phyloP scores from a whole-genome alignment of 176 grass and related monocot genomes.

The Eleusine coracana region DNA sequence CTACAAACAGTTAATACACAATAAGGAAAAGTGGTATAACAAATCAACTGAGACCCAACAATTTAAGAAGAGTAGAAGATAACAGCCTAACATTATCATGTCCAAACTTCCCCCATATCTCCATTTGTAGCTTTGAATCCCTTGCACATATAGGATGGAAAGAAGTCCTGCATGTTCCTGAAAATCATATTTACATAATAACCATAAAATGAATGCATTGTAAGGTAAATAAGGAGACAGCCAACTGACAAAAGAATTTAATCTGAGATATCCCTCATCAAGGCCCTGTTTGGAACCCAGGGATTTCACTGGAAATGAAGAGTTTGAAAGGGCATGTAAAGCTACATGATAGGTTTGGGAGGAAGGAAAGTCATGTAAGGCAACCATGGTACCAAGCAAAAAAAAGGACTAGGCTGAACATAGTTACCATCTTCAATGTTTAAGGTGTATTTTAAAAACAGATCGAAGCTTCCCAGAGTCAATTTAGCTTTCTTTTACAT shows the following conservation, averaged over 20 bases:
- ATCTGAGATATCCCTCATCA: background rate
- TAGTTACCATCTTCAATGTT: background rate
- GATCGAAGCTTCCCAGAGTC: background rate
- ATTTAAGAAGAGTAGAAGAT: slow-evolving; percentile 23
- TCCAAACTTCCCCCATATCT: slow-evolving; percentile 95
- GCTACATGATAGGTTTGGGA: background rate
- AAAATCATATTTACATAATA: slow-evolving; percentile 32
- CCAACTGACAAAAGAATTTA: background rate
- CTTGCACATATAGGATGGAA: slow-evolving; percentile 98
- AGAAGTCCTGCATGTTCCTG: slow-evolving; percentile 90
- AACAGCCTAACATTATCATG: slow-evolving; percentile 73
- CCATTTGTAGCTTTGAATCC: slow-evolving; percentile 86
- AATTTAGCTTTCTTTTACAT: background rate
- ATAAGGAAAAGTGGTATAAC: slow-evolving; percentile 27
- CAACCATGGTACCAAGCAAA: background rate
- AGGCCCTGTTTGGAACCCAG: background rate
- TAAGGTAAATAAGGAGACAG: background rate
- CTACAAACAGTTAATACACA: slow-evolving; percentile 44
- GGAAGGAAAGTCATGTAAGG: background rate
- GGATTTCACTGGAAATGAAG: background rate
- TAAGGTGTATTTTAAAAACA: background rate
- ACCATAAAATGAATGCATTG: background rate
- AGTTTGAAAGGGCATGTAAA: background rate
- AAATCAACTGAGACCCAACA: slow-evolving; percentile 30
- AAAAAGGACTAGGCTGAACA: background rate